Evolutionary conservation across 768 basidiomycete species (phyloP), one percentile per base, ranked within the genome.

Genomic region (Clitopilus passeckerianus): DNA sequence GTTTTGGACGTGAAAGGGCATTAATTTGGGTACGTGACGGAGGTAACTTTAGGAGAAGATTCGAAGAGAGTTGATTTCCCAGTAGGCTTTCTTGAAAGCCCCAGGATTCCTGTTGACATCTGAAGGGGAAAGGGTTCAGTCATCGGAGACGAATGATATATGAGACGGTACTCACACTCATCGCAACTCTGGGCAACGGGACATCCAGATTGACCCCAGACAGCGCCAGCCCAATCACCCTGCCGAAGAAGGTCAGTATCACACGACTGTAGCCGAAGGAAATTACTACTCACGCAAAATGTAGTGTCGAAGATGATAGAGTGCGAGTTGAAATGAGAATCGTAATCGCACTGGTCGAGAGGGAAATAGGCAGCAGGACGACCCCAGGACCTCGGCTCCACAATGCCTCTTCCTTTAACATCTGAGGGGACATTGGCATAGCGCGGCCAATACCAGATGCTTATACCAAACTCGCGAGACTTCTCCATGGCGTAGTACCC

Each of bases 361-460:
- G 80, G 79, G 65, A 86, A 87, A 7, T 58, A 60, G 1, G 83
- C 85, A 37, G 77, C 75, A 0, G 86, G 84, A 6, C 52, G 4
- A 30, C 80, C 78, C 80, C 83, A 86, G 18, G 6, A 30, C 2
- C 43, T 65, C 63, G 43, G 69, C 66, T 34, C 57, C 33, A 9
- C 2, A 60, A 54, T 1, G 35, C 18, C 20, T 61, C 65, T 33
- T 69, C 37, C 20, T 65, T 65, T 33, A 61, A 84, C 69, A 59
- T 74, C 75, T 59, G 57, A 43, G 6, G 86, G 86, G 3, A 84
- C 75, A n/a, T 59, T 58, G 10, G 66, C 77, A 65, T 74, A 62
- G 41, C 85, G 73, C 12, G 80, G 66, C 83, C 83, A 87, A 68
- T 85, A 89, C 82, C 85, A 91, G 30, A 88, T 68, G 56, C 74